phyloP scores from a whole-genome alignment of 2,329 filamentous ascomycete species.

The Didymella segeticola region DNA sequence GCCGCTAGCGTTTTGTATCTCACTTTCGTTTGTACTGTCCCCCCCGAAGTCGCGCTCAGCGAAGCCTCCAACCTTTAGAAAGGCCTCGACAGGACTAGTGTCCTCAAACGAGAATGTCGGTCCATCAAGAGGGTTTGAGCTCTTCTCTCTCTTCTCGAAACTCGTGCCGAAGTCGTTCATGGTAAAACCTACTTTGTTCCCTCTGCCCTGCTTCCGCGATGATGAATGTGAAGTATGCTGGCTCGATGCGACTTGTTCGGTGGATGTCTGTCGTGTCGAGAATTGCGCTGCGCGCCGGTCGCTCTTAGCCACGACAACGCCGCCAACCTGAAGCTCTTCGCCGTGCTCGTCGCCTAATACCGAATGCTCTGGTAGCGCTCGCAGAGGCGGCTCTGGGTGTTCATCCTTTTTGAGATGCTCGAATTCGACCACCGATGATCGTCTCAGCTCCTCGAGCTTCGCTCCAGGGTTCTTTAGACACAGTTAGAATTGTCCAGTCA shows the following conservation, averaged over 20 bases:
- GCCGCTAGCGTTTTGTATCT: not conserved
- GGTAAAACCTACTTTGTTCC: constrained; percentile 27
- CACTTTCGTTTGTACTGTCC: constrained; percentile 10
- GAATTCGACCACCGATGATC: constrained; percentile 53
- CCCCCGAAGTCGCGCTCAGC: constrained; percentile 12
- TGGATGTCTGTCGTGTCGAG: constrained; percentile 3
- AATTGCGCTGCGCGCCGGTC: constrained; percentile 14
- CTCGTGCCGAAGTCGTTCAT: constrained; percentile 27
- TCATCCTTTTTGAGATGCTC: constrained; percentile 48
- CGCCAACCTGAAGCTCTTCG: constrained; percentile 16
- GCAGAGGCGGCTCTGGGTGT: constrained; percentile 39
- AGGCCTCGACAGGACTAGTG: constrained; percentile 9
- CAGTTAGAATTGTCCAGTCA: constrained; percentile 39
- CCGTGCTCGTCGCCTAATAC: constrained; percentile 22
- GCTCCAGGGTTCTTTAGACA: constrained; percentile 53
- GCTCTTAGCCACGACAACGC: constrained; percentile 13
- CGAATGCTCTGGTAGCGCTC: constrained; percentile 48
- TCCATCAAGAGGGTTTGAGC: not conserved
- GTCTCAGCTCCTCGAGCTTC: constrained; percentile 56
- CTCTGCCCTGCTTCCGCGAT: constrained; percentile 16
- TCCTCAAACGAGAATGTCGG: constrained; percentile 11
- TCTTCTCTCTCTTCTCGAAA: constrained; percentile 15
- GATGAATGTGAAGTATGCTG: constrained; percentile 7
- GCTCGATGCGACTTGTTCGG: constrained; percentile 2
- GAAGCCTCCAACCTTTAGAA: constrained; percentile 7